Percentiles rank a stretch among this genome's conserved stretches.
phyloP scores from a whole-genome alignment of 2,329 filamentous ascomycete genomes.

The Cercospora sesami region DNA sequence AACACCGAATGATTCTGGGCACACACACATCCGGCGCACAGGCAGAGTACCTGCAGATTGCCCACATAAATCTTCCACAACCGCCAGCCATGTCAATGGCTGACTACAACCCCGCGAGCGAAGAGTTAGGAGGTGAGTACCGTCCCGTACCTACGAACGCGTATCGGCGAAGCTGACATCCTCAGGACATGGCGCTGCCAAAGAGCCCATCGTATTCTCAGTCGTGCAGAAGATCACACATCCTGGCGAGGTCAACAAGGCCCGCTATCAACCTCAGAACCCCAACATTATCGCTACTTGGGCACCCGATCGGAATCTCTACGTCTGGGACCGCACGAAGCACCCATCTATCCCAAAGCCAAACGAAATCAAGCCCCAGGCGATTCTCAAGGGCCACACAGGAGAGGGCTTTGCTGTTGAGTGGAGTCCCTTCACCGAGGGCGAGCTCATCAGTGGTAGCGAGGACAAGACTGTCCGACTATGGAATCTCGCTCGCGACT shows the following conservation, averaged over 20 bases:
- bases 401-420: slow-evolving; percentile 88
- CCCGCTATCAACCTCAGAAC: slow-evolving; percentile 95
- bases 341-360: slow-evolving; percentile 70
- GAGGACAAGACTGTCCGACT: slow-evolving; percentile 89
- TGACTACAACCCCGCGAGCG: slow-evolving; percentile 87
- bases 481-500: slow-evolving; percentile 79
- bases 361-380: slow-evolving; percentile 68
- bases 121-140: slow-evolving; percentile 72
- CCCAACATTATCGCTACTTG: slow-evolving; percentile 94
- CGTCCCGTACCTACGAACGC: neutral
- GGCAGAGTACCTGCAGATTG: slow-evolving; percentile 91
- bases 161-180: neutral
- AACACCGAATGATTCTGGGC: slow-evolving; percentile 86
- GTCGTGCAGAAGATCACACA: slow-evolving; percentile 96
- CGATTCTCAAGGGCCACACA: slow-evolving; percentile 80
- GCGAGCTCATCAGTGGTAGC: slow-evolving; percentile 83
- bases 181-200: slow-evolving; percentile 69
- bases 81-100: slow-evolving; percentile 68
- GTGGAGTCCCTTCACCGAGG: slow-evolving; percentile 84
- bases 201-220: slow-evolving; percentile 80
- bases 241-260: slow-evolving; percentile 96
- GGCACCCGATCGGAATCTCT: slow-evolving; percentile 79
- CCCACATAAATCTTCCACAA: slow-evolving; percentile 89
- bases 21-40: slow-evolving; percentile 88
- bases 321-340: slow-evolving; percentile 96